Evolutionary conservation across 805 yeast species (phyloP).

Genomic region (Wickerhamiella cacticola): DNA sequence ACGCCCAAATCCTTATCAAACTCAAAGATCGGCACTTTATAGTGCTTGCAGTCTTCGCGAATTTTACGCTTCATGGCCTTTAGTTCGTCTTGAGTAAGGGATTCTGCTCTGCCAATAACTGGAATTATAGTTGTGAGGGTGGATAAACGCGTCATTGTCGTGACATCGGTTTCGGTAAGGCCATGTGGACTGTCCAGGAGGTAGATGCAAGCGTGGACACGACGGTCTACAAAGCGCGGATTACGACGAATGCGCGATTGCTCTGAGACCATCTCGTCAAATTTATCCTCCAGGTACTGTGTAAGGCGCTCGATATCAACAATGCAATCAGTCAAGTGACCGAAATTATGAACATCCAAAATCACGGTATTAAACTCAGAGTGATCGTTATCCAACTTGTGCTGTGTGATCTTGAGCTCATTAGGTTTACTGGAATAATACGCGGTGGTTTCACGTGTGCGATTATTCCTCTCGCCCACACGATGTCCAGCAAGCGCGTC

Average conservation of each 20-base stretch:
- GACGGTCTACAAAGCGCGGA: conserved; percentile 54
- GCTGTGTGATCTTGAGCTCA: conserved; percentile 10
- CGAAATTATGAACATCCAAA: conserved; percentile 65
- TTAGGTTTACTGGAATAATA: not conserved
- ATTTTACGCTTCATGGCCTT: conserved; percentile 42
- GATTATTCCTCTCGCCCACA: conserved; percentile 1
- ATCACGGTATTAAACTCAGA: conserved; percentile 30
- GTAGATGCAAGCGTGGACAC: conserved; percentile 69
- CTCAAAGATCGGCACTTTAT: conserved; percentile 58
- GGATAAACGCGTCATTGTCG: conserved; percentile 56
- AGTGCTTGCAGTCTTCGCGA: conserved; percentile 44
- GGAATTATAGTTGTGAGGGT: conserved; percentile 73
- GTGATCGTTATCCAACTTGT: conserved; percentile 1
- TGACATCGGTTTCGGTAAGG: conserved; percentile 60
- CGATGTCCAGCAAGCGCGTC: conserved; percentile 37
- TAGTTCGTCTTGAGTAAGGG: conserved; percentile 57
- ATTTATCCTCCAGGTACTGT: conserved; percentile 52
- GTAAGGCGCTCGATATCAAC: conserved; percentile 39
- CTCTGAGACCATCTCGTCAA: conserved; percentile 58
- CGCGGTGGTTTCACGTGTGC: conserved; percentile 1
- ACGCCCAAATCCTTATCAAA: conserved; percentile 54
- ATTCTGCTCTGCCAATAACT: conserved; percentile 68
- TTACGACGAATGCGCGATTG: conserved; percentile 64
- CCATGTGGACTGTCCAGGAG: conserved; percentile 50
- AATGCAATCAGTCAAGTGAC: conserved; percentile 55